Evolutionary conservation across 805 yeast species (phyloP), one percentile per base, ranked within the genome.

Genomic region (Debaryomyces maramus): DNA sequence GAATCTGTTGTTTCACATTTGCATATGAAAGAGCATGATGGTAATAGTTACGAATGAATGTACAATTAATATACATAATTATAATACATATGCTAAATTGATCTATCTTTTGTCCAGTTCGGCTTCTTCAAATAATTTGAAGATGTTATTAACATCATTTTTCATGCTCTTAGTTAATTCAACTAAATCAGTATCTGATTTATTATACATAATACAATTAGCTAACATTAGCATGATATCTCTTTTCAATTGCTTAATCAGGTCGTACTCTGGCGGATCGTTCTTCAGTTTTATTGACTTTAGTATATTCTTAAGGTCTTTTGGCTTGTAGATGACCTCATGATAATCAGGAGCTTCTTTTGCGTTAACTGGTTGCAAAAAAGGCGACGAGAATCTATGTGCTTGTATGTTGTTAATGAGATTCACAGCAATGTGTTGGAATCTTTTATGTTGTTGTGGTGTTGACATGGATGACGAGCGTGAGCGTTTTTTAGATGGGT

Each of bases 201-300:
- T 77, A 58, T 87, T 86, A 63, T 81, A 87, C 93, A 87, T 87
- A 13, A 86, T 75, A 13, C 91, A 87, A 58, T 87, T 87, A 37
- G 91, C 84, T 63, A 83, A 85, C 93, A 87, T 85, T 43, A 82
- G 66, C 65, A 82, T 73, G 32, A 87, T 67, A 45, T 83, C 87
- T 36, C 84, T 66, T 48, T 86, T 88, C 16, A 87, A 64, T 41
- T 82, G 80, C 24, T 73, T 68, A 30, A 86, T 74, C 39, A 73
- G 70, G 0, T 81, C 82, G 36, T 78, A 79, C 17, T 48, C 55
- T 1, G 70, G 65, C 6, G 57, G 53, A 9, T 55, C 60, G 1
- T 47, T 45, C 38, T 67, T 70, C 53, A 50, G 61, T 45, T 80
- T 80, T 20, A 86, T 72, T 48, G 69, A 72, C 32, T 72, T 70